Percentiles rank a stretch among this genome's conserved stretches.
These are phyloP conservation scores for Collybia sp. DNA, from an alignment of 768 basidiomycete species.

Conservation along the genomic window DNA sequence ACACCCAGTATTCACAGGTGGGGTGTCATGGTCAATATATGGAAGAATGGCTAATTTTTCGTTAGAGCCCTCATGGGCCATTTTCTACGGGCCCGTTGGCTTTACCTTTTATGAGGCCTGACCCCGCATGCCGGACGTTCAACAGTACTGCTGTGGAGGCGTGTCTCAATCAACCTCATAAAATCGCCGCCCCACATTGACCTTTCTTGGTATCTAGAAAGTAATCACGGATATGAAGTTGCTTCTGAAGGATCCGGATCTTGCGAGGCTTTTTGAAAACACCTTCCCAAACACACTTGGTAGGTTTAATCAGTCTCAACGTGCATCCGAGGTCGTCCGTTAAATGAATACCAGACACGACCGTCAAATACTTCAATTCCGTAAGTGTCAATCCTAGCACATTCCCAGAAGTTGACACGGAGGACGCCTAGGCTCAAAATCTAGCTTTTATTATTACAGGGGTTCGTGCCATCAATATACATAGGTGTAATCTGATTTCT, in stretches of 20 bases:
- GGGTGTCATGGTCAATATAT: slow-evolving; percentile 1
- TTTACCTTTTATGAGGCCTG: slow-evolving; percentile 72
- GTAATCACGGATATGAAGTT: slow-evolving; percentile 72
- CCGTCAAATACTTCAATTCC: slow-evolving; percentile 69
- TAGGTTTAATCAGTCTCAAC: slow-evolving; percentile 23
- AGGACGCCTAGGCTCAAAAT: slow-evolving; percentile 47
- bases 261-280: slow-evolving; percentile 78
- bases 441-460: slow-evolving; percentile 81
- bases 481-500: background rate
- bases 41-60: slow-evolving; percentile 3
- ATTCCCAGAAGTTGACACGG: background rate
- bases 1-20: slow-evolving; percentile 54
- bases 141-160: slow-evolving; percentile 75
- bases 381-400: slow-evolving; percentile 26
- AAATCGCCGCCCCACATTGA: background rate
- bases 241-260: slow-evolving; percentile 69
- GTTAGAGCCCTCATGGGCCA: slow-evolving; percentile 54
- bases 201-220: slow-evolving; percentile 36
- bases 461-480: slow-evolving; percentile 29
- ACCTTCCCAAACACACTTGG: slow-evolving; percentile 81
- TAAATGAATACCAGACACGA: slow-evolving; percentile 49
- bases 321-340: background rate
- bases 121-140: slow-evolving; percentile 68
- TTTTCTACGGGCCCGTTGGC: slow-evolving; percentile 55
- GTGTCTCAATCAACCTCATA: slow-evolving; percentile 2